These are phyloP conservation scores for Phaeophleospora eucalypticola DNA, from an alignment of 2,329 filamentous ascomycete genomes.

Conservation along the genomic window DNA sequence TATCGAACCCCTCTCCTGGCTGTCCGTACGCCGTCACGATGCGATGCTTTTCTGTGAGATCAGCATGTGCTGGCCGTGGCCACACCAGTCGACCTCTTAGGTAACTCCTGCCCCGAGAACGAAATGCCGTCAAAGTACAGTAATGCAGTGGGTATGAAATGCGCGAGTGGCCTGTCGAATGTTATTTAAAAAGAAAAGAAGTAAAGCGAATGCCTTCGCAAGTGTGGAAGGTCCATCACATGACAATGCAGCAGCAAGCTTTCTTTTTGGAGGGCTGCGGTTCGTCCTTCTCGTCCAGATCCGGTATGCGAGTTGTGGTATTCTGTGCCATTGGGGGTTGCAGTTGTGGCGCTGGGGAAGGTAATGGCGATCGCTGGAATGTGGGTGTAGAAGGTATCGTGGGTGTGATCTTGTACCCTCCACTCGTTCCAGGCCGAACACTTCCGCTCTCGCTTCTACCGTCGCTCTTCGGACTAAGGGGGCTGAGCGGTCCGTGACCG, in stretches of 20 bases:
- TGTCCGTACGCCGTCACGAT: no score
- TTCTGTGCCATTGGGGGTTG: slow-evolving; percentile 29
- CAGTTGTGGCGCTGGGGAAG: slow-evolving; percentile 20
- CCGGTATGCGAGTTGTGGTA: slow-evolving; percentile 50
- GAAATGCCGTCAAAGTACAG: no score
- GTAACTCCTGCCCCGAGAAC: no score
- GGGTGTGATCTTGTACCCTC: slow-evolving; percentile 46
- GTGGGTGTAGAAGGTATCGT: slow-evolving; percentile 33
- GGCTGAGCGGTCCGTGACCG: slow-evolving; percentile 27
- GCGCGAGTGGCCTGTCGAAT: not conserved
- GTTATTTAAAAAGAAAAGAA: not conserved
- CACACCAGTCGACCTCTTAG: no score
- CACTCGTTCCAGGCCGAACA: slow-evolving; percentile 39
- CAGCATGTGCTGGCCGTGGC: no score
- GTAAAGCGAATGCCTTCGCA: no score
- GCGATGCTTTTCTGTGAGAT: no score
- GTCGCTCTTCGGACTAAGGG: slow-evolving; percentile 21
- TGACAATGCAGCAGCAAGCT: slow-evolving; percentile 70
- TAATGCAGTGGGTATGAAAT: not conserved
- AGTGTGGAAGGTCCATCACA: no score
- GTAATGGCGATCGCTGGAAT: slow-evolving; percentile 16
- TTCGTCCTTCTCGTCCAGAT: slow-evolving; percentile 51
- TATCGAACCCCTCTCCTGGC: no score
- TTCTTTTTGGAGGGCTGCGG: slow-evolving; percentile 56
- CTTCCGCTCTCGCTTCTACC: slow-evolving; percentile 24